Evolutionary conservation across 148 eudicot genomes (phyloP), one percentile per base, ranked within the genome.

Genomic region (Silene uniflora): DNA sequence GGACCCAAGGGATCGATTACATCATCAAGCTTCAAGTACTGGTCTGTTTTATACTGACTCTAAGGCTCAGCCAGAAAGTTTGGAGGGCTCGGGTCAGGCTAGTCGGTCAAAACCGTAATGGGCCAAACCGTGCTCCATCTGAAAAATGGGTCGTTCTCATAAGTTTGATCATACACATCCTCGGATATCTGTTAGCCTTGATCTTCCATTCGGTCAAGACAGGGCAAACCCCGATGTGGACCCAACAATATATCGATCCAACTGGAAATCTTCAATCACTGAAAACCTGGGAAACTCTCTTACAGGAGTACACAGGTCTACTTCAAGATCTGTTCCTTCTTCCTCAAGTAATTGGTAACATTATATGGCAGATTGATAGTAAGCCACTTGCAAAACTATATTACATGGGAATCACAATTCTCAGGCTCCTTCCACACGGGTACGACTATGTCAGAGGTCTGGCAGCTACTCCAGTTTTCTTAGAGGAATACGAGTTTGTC

Each of bases 261-360:
- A 67, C 61, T 17, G 93, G 89, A 46, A 84, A 81, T 69, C 58
- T 86, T 14, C 81, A 71, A 23, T 75, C 76, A 32, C 63, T 87
- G 39, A 76, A 73, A 23, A 81, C 81, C 35, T 91, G 98, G 98
- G 85, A 84, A 84, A 86, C 89, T 3, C 83, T 87, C 46, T 76
- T 94, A 58, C 89, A 86, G 82, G 93, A 91, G 85, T 94, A 94
- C 61, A 71, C 85, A 56, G 98, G 98, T 44, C 80, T 94, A 19
- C 87, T 90, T 77, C 97, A 88, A 67, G 98, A 92, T 82, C 86
- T 94, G 5, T 94, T 90, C 75, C 87, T 94, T 64, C 88, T 94
- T 76, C 97, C 98, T 42, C 98, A 94, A 69, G 81, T 94, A 12
- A 81, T 94, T 2, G 96, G 87, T 52, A 94, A 94, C 77, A 72